phyloP scores from a whole-genome alignment of 1,139 yeast species.

The Geotrichum cucujoidarum region DNA sequence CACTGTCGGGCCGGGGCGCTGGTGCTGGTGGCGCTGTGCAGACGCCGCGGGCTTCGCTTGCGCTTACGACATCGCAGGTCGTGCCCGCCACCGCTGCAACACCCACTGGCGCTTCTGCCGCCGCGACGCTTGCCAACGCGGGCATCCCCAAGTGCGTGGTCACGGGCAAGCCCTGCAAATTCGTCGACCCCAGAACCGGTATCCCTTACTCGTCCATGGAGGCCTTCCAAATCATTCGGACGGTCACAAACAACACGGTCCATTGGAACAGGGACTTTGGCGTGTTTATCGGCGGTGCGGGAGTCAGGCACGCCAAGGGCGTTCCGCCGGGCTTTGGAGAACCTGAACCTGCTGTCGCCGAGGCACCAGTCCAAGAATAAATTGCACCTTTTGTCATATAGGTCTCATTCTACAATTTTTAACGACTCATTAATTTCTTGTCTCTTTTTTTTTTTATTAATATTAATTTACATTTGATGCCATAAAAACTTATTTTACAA shows the following conservation, averaged over 20 bases:
- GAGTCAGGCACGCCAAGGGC: slow-evolving; percentile 69
- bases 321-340: slow-evolving; percentile 74
- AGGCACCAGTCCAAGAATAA: background rate
- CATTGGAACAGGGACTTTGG: slow-evolving; percentile 74
- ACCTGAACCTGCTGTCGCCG: background rate
- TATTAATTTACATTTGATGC: background rate
- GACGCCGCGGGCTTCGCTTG: slow-evolving; percentile 12
- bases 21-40: slow-evolving; percentile 6
- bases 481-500: slow-evolving; percentile 23
- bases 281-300: slow-evolving; percentile 58
- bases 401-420: too few relatives aligned
- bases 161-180: slow-evolving; percentile 73
- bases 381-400: too few relatives aligned
- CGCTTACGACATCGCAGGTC: slow-evolving; percentile 11
- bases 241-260: slow-evolving; percentile 58
- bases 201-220: slow-evolving; percentile 82
- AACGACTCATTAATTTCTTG: background rate
- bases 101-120: slow-evolving; percentile 19
- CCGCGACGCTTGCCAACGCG: slow-evolving; percentile 19
- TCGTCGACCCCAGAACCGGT: slow-evolving; percentile 77
- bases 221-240: slow-evolving; percentile 65
- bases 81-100: slow-evolving; percentile 21
- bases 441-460: background rate
- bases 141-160: slow-evolving; percentile 52
- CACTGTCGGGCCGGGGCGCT: slow-evolving; percentile 4